Evolutionary conservation across 2,329 filamentous ascomycete genomes (phyloP).

Genomic region (Aureobasidium sp.): DNA sequence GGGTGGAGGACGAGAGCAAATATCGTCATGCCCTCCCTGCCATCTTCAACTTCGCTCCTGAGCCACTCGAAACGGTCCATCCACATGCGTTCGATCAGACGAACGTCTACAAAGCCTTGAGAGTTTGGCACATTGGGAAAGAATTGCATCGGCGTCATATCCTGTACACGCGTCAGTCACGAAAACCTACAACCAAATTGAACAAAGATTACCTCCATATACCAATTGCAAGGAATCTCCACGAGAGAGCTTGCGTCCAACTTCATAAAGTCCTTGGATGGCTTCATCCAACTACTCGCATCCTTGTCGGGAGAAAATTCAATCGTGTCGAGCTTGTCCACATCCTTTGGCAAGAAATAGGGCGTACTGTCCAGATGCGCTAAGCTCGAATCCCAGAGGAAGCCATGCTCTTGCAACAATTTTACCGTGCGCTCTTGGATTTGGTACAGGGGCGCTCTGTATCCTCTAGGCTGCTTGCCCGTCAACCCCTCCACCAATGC

Average conservation of each 20-base stretch:
- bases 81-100: conserved; percentile 55
- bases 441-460: conserved; percentile 47
- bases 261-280: conserved; percentile 24
- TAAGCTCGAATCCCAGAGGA: conserved; percentile 47
- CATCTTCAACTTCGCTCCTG: conserved; percentile 31
- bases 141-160: conserved; percentile 45
- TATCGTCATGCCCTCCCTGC: conserved; percentile 32
- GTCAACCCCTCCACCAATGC: conserved; percentile 36
- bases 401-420: conserved; percentile 42
- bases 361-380: conserved; percentile 45
- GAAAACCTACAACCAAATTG: not conserved
- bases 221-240: conserved; percentile 47
- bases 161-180: conserved; percentile 19
- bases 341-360: conserved; percentile 39
- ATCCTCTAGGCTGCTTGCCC: conserved; percentile 42
- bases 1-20: conserved; percentile 51
- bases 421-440: conserved; percentile 43
- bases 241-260: conserved; percentile 31
- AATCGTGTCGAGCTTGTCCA: conserved; percentile 35
- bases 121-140: conserved; percentile 44
- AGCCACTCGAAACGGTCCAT: conserved; percentile 53
- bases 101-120: conserved; percentile 52
- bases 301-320: conserved; percentile 33
- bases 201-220: conserved; percentile 33
- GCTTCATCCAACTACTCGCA: conserved; percentile 42